A percentile compares a stretch with the other conserved stretches of the same genome.
These are phyloP conservation scores for Periconia sp. DNA, from an alignment of 2,329 filamentous ascomycete genomes.

Conservation along the genomic window DNA sequence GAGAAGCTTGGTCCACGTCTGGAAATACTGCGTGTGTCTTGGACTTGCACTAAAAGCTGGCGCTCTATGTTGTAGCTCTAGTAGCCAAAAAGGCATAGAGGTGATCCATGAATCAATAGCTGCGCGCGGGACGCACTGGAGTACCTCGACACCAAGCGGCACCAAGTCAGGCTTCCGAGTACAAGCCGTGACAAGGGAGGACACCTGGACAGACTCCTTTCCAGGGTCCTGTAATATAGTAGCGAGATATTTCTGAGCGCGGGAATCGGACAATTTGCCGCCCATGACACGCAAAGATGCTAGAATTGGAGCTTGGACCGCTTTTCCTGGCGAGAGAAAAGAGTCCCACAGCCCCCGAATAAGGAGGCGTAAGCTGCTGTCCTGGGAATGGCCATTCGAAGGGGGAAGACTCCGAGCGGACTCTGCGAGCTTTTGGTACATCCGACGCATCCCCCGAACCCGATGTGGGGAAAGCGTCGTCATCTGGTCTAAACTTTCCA, in stretches of 20 bases:
- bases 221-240: constrained; percentile 5
- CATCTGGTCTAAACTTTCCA: constrained; percentile 18
- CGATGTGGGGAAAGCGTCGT: constrained; percentile 8
- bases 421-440: constrained; percentile 20
- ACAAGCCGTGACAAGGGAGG: constrained; percentile 1
- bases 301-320: not conserved
- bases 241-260: constrained; percentile 5
- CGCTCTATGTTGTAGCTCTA: constrained; percentile 5
- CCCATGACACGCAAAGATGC: constrained; percentile 9
- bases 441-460: constrained; percentile 3
- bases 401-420: constrained; percentile 4
- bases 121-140: not conserved
- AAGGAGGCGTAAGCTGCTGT: constrained; percentile 16
- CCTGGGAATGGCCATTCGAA: constrained; percentile 10
- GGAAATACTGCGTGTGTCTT: constrained; percentile 6
- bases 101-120: constrained; percentile 6
- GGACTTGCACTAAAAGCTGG: not conserved
- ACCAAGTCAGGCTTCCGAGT: not conserved
- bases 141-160: not conserved
- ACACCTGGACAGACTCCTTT: not conserved
- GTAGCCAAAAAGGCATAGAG: constrained; percentile 15
- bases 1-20: constrained; percentile 27
- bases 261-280: constrained; percentile 12
- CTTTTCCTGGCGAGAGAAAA: constrained; percentile 4
- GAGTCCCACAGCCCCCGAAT: constrained; percentile 19